A percentile compares a stretch with the other conserved stretches of the same genome.
These are phyloP conservation scores for Chaetomium cochliodes DNA, from an alignment of 495 filamentous ascomycete genomes.

Conservation along the genomic window DNA sequence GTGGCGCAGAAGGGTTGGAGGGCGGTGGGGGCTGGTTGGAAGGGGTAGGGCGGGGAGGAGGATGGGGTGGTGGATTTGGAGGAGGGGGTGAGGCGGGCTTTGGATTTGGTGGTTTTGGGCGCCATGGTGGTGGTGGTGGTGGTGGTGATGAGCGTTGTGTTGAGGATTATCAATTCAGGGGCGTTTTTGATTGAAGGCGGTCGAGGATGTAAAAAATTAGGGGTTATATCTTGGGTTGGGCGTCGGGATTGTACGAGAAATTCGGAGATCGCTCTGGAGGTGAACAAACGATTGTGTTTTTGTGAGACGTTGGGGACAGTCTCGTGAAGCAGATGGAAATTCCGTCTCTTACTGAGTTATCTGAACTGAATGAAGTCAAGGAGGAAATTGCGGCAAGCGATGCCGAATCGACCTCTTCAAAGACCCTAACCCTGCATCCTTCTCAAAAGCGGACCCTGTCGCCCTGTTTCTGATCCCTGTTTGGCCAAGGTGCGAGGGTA, in stretches of 20 bases:
- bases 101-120: conserved; percentile 25
- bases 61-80: conserved; percentile 21
- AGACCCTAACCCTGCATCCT: background rate
- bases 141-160: background rate
- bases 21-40: conserved; percentile 56
- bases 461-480: background rate
- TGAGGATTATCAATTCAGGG: too few relatives aligned
- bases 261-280: too few relatives aligned
- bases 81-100: conserved; percentile 18
- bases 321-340: too few relatives aligned
- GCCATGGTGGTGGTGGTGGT: conserved; percentile 25
- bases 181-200: background rate
- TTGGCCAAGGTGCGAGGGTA: background rate
- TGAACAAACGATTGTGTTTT: too few relatives aligned
- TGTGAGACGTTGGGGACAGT: too few relatives aligned
- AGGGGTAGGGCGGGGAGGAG: conserved; percentile 55
- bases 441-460: background rate
- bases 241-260: too few relatives aligned
- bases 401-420: too few relatives aligned
- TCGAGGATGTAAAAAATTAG: conserved; percentile 1
- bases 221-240: too few relatives aligned
- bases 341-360: too few relatives aligned
- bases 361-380: too few relatives aligned
- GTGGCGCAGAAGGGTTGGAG: conserved; percentile 61
- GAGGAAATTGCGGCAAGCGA: too few relatives aligned